These are phyloP conservation scores for Camelina neglecta DNA, from an alignment of 345 rosid genomes.

Conservation along the genomic window DNA sequence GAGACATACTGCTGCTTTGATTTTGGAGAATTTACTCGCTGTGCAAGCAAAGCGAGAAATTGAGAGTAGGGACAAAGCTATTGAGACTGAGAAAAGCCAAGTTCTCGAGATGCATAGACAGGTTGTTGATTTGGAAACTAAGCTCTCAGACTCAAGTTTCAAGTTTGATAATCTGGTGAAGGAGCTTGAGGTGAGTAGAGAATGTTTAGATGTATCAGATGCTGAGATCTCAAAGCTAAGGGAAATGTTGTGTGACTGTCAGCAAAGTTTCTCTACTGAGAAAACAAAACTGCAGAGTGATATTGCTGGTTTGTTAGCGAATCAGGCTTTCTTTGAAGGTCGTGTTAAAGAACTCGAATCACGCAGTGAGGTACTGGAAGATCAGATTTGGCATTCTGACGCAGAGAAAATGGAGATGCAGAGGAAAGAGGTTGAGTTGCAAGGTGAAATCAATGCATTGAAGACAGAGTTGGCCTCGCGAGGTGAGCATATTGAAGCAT, in stretches of 20 bases:
- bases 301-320: constrained; percentile 50
- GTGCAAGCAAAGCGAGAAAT: constrained; percentile 52
- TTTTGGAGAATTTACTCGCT: constrained; percentile 32
- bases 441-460: constrained; percentile 48
- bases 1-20: constrained; percentile 37
- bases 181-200: constrained; percentile 49
- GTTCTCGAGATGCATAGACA: constrained; percentile 43
- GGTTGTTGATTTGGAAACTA: constrained; percentile 48
- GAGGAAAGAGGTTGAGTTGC: constrained; percentile 38
- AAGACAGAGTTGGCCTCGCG: constrained; percentile 50
- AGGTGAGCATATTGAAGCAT: constrained; percentile 37
- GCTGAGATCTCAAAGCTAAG: constrained; percentile 48
- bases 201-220: constrained; percentile 42
- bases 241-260: constrained; percentile 52
- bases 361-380: constrained; percentile 49
- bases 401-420: constrained; percentile 50
- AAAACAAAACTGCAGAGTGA: constrained; percentile 61
- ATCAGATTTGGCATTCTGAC: constrained; percentile 44
- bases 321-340: constrained; percentile 47
- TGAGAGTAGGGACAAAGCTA: constrained; percentile 37
- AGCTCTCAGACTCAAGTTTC: constrained; percentile 41
- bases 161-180: constrained; percentile 38
- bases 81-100: constrained; percentile 47
- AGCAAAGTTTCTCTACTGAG: constrained; percentile 56
- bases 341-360: constrained; percentile 55